A percentile compares a stretch with the other conserved stretches of the same genome.
These are phyloP conservation scores for Rhynchosporium secalis DNA, from an alignment of 2,329 filamentous ascomycete species.

Conservation along the genomic window DNA sequence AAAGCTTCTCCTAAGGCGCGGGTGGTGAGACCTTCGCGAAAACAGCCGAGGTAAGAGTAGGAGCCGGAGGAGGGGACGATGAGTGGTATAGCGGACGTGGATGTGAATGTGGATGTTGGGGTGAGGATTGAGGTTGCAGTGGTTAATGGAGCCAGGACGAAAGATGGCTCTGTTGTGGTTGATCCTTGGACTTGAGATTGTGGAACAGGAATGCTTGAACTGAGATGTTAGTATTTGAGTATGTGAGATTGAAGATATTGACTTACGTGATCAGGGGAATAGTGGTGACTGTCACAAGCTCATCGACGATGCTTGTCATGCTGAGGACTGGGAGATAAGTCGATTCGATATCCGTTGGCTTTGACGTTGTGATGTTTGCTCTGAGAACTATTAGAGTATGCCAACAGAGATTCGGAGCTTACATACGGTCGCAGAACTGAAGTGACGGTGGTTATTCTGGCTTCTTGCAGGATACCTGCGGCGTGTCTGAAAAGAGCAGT, in stretches of 20 bases:
- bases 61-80: slow-evolving; percentile 21
- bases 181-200: slow-evolving; percentile 7
- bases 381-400: not conserved
- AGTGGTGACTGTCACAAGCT: not conserved
- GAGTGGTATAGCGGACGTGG: not conserved
- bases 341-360: not conserved
- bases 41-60: slow-evolving; percentile 36
- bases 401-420: too few species aligned
- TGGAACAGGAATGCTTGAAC: not conserved
- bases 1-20: slow-evolving; percentile 29
- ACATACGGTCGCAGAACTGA: not conserved
- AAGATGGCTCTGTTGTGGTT: not conserved
- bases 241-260: not conserved
- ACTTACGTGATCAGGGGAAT: not conserved
- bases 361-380: not conserved
- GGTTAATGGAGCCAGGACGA: not conserved
- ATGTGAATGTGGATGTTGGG: not conserved
- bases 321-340: not conserved
- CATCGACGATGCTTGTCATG: not conserved
- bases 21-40: slow-evolving; percentile 29
- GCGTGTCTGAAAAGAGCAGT: not conserved
- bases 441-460: not conserved
- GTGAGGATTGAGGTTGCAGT: not conserved
- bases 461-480: not conserved
- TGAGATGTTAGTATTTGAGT: not conserved